Base-by-base conservation (phyloP, 2,329 filamentous ascomycete genomes). In the Clarireedia paspali region DNA sequence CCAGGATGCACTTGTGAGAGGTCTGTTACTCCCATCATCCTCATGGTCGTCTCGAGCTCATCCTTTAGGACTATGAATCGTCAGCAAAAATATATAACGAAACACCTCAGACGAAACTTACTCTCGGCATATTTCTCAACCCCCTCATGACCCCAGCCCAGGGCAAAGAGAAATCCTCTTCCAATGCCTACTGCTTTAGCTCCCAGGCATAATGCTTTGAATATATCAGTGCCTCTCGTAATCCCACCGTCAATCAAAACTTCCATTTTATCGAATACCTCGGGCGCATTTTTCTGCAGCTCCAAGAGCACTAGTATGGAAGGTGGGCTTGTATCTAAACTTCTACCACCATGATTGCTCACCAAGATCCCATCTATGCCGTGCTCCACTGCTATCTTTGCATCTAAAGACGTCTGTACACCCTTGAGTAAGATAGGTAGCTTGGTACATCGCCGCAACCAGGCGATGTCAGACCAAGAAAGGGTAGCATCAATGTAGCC, bases 341-440 rank as follows among this genome's bases (percentile, higher is more conserved):
- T 76, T 40, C 86, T 70, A 0, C 86, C 86, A 1, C 85, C 87
- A 66, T 90, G 87, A 62, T 90, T 90, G 14, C 77, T 81, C 1
- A 89, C 73, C 1, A 89, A 77, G 48, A 90, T 86, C 0, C 82
- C 86, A 61, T 89, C 81, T 3, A 81, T 79, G 0, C 83, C 84
- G 12, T 76, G 65, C 51, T 85, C 76, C 38, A 83, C 75, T 2
- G 82, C 82, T 61, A 73, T 75, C 52, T 75, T 72, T 14, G 85
- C 85, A 68, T 90, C 87, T 42, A 75, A 73, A 0, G 81, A 78
- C 14, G 78, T 81, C 71, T 89, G 84, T n/a, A 90, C 80, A 0
- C 86, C 86, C 69, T 89, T 90, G 26, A 89, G 49, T 60, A 84
- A 72, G 74, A 89, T 62, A 64, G 83, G 72, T 6, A 82, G 74